A percentile compares a stretch with the other conserved stretches of the same genome.
These are phyloP conservation scores for Ophiostoma sp. DNA, from an alignment of 2,329 filamentous ascomycete genomes.

Conservation along the genomic window DNA sequence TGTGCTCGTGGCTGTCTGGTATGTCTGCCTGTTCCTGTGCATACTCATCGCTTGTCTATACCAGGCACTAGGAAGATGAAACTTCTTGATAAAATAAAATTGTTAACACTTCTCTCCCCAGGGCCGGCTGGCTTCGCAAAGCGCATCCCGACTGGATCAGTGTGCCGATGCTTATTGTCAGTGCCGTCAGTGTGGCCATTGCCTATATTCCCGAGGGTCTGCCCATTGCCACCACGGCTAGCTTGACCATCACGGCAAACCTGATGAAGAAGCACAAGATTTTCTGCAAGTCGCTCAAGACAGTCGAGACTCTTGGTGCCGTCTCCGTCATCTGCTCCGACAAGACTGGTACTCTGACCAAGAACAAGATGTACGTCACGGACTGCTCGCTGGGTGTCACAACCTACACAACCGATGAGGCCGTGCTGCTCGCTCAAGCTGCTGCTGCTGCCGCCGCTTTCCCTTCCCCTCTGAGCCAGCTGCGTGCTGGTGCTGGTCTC, in stretches of 20 bases:
- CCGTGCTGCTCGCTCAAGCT: constrained; percentile 35
- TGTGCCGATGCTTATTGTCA: constrained; percentile 70
- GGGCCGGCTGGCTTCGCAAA: constrained; percentile 63
- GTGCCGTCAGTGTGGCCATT: constrained; percentile 69
- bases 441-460: constrained; percentile 33
- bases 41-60: constrained; percentile 29
- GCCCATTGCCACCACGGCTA: constrained; percentile 67
- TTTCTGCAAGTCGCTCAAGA: constrained; percentile 76
- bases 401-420: constrained; percentile 51
- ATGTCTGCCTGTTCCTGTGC: constrained; percentile 36
- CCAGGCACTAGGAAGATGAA: neutral
- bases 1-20: constrained; percentile 67
- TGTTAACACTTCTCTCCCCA: constrained; percentile 31
- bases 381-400: constrained; percentile 64
- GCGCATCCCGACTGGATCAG: constrained; percentile 70
- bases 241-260: constrained; percentile 72
- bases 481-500: constrained; percentile 62
- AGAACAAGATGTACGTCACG: constrained; percentile 73
- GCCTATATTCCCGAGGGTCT: constrained; percentile 76
- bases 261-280: constrained; percentile 76
- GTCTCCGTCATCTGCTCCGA: constrained; percentile 75
- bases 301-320: constrained; percentile 71
- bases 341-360: constrained; percentile 71
- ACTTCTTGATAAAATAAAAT: too few species aligned
- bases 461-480: constrained; percentile 50